Evolutionary conservation across 768 basidiomycete species (phyloP).

Genomic region (Lentinula boryana): DNA sequence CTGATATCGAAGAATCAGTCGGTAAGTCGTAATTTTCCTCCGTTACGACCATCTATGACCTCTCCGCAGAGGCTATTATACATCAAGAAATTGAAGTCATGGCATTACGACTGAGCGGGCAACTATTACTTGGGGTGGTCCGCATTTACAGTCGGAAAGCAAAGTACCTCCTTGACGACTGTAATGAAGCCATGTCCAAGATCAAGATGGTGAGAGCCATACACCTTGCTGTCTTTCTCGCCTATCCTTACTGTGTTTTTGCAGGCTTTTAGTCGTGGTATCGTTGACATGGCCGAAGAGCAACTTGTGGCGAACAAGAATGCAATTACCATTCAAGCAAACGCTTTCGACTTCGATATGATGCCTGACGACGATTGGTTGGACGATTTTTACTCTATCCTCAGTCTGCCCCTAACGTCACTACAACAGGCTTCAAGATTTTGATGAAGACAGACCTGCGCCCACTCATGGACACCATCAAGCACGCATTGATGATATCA

Average conservation of each 20-base stretch:
- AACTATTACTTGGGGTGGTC: slow-evolving; percentile 92
- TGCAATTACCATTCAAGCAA: slow-evolving; percentile 80
- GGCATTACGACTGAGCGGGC: slow-evolving; percentile 95
- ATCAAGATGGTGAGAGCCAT: slow-evolving; percentile 75
- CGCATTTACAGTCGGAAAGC: slow-evolving; percentile 97
- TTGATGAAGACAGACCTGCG: slow-evolving; percentile 55
- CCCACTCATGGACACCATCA: slow-evolving; percentile 73
- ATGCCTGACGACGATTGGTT: slow-evolving; percentile 81
- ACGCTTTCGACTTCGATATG: slow-evolving; percentile 74
- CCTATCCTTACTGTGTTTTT: neutral
- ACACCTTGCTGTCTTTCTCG: neutral
- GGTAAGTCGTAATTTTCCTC: slow-evolving; percentile 39
- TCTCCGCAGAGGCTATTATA: slow-evolving; percentile 75
- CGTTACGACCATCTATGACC: neutral
- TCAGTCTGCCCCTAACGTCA: slow-evolving; percentile 6
- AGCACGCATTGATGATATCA: slow-evolving; percentile 84
- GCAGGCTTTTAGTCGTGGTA: slow-evolving; percentile 89
- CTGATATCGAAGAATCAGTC: slow-evolving; percentile 92
- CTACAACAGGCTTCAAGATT: slow-evolving; percentile 40
- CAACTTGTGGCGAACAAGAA: slow-evolving; percentile 83
- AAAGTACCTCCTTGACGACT: slow-evolving; percentile 96
- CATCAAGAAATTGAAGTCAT: slow-evolving; percentile 88
- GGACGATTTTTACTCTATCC: slow-evolving; percentile 10
- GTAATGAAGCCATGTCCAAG: slow-evolving; percentile 91
- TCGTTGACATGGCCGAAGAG: slow-evolving; percentile 95